A percentile compares a stretch with the other conserved stretches of the same genome.
phyloP scores from a whole-genome alignment of 192 early-diverging fungal genomes.

The Coemansia sp. region DNA sequence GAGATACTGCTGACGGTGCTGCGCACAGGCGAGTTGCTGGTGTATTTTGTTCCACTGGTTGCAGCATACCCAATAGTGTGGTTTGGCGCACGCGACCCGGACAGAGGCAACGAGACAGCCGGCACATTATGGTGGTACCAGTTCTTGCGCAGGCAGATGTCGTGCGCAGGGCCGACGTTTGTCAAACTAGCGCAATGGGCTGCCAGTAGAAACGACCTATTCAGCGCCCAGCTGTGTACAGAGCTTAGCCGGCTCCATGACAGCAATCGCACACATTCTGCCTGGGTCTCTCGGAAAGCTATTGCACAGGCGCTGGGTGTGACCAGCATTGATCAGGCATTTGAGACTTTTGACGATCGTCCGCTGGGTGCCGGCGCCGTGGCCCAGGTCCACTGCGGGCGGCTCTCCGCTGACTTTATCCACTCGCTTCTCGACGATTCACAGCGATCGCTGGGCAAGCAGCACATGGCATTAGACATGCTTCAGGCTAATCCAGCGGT shows the following conservation, averaged over 20 bases:
- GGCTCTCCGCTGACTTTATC: slow-evolving; percentile 22
- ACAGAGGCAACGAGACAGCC: slow-evolving; percentile 54
- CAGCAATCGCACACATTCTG: slow-evolving; percentile 73
- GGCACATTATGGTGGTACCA: slow-evolving; percentile 85
- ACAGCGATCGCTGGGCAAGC: slow-evolving; percentile 4
- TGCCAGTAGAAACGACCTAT: slow-evolving; percentile 85
- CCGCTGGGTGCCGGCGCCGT: slow-evolving; percentile 94
- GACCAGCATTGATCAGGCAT: slow-evolving; percentile 66
- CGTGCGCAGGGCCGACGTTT: slow-evolving; percentile 90
- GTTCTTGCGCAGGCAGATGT: slow-evolving; percentile 75
- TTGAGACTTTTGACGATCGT: slow-evolving; percentile 69
- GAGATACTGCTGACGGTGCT: slow-evolving; percentile 36
- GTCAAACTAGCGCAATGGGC: slow-evolving; percentile 97
- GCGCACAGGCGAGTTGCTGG: slow-evolving; percentile 60
- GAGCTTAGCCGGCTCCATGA: slow-evolving; percentile 81
- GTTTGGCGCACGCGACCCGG: slow-evolving; percentile 54
- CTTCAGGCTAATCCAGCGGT: slow-evolving; percentile 53
- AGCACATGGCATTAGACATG: slow-evolving; percentile 10
- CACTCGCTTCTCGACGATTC: slow-evolving; percentile 15
- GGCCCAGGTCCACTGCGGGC: slow-evolving; percentile 73
- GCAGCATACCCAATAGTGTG: slow-evolving; percentile 59
- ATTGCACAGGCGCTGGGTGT: slow-evolving; percentile 67
- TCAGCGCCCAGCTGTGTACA: slow-evolving; percentile 70
- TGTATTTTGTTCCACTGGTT: slow-evolving; percentile 72
- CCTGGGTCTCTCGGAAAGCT: slow-evolving; percentile 60